Base-by-base conservation (phyloP, 1,139 yeast genomes). In the Geotrichum aggregatum region DNA sequence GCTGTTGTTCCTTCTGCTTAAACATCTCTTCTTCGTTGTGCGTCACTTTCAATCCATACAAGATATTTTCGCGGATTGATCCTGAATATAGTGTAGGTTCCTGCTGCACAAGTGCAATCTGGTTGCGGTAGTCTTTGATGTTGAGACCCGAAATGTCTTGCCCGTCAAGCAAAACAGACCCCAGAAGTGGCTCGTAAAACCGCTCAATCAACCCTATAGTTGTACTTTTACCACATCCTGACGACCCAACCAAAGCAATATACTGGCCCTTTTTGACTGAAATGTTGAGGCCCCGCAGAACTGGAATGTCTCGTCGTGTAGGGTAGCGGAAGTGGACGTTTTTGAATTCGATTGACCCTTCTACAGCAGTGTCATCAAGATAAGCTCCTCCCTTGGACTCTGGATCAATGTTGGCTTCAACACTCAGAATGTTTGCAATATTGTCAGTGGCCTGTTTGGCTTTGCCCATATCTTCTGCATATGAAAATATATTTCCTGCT, bases 161-260 rank as follows among this genome's bases (percentile, higher is more conserved):
- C 10, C 84, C 87, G 63, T 89, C 95, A 19, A 91, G 76, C 24
- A 75, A 59, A 14, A 91, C 81, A 44, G 68, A 62, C 5, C 98
- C 98, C 0, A 72, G 62, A 2, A 73, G 63, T 1, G 95, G 94
- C 58, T 85, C 83, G 66, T 91, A 91, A 67, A 87, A 88, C 53
- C 95, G 73, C 59, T 89, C 77, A 52, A 88, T 70, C 50, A 91
- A 71, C 28, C 91, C 85, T n/a, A 95, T 85, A 34, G 94, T 83
- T 0, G 97, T 91, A 1, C 96, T 86, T 69, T 91, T 91, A 40
- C 98, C 98, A 62, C 95, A 81, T 3, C 98, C 98, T 3, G 96
- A 87, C 1, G 97, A 94, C 0, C 98, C 98, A 2, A 91, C 98
- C 57, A 91, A 78, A 60, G 98, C 95, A 34, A 88, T 87, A 63